Evolutionary conservation across 1,139 yeast genomes (phyloP).

Genomic region (Debaryomycetaceae sp.): DNA sequence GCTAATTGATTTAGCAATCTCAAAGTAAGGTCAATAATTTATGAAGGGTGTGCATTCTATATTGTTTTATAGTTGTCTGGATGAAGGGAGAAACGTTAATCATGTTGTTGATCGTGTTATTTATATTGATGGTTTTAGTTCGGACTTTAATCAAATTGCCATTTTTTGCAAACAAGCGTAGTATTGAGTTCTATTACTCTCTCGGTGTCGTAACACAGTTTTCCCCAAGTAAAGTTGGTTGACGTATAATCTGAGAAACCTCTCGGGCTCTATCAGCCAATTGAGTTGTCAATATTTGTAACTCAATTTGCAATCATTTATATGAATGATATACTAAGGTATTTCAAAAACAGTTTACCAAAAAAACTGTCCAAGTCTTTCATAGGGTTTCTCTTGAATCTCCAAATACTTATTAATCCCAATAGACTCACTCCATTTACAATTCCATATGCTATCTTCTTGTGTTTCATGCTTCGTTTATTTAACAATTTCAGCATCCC

Average conservation of each 20-base stretch:
- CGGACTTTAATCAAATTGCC: too few species aligned
- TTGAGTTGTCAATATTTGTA: background rate
- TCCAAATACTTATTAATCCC: conserved; percentile 22
- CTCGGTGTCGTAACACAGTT: too few species aligned
- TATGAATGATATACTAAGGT: conserved; percentile 14
- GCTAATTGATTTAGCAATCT: background rate
- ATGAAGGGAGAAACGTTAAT: background rate
- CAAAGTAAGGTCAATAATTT: too few species aligned
- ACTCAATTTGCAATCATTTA: conserved; percentile 2
- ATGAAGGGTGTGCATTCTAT: background rate
- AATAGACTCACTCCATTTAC: conserved; percentile 22
- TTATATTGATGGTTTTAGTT: background rate
- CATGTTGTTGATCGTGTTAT: background rate
- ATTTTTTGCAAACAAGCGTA: too few species aligned
- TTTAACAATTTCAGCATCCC: conserved; percentile 32
- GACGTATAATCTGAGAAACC: too few species aligned
- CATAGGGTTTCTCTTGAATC: conserved; percentile 15
- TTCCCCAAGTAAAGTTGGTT: too few species aligned
- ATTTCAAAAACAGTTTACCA: conserved; percentile 25
- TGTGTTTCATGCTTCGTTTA: conserved; percentile 27
- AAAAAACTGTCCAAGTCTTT: conserved; percentile 24
- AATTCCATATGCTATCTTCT: conserved; percentile 31
- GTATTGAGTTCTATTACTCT: too few species aligned
- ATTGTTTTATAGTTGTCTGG: background rate
- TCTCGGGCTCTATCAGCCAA: background rate